A percentile compares a stretch with the other conserved stretches of the same genome.
Evolutionary conservation across 176 grass and related monocot species (phyloP).

Genomic region (Miscanthus lutarioriparius): DNA sequence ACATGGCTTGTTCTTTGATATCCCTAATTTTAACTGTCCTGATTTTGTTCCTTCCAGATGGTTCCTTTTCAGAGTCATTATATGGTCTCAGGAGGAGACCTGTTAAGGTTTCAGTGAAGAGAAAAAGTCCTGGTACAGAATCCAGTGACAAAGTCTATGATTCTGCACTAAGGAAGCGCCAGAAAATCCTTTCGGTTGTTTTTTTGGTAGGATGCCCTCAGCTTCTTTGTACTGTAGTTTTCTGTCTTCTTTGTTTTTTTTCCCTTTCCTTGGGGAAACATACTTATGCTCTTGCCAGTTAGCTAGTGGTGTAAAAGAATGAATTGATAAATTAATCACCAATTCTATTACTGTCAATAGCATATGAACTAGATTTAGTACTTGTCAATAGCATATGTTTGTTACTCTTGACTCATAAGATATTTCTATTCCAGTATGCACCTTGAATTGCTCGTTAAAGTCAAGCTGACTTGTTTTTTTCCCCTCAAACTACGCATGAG

Average conservation of each 20-base stretch:
- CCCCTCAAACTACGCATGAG: background rate
- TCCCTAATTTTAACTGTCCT: background rate
- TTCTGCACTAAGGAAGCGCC: conserved; percentile 78
- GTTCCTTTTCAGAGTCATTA: conserved; percentile 94
- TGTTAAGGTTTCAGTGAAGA: conserved; percentile 59
- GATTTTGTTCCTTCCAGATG: conserved; percentile 67
- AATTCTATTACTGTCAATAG: background rate
- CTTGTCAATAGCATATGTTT: background rate
- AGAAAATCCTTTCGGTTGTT: conserved; percentile 86
- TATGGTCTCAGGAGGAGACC: conserved; percentile 89
- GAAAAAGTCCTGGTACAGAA: conserved; percentile 46
- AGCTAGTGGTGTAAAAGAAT: background rate
- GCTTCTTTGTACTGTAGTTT: conserved; percentile 17
- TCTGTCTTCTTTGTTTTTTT: conserved; percentile 9
- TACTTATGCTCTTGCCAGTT: conserved; percentile 1
- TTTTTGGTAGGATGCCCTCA: conserved; percentile 70
- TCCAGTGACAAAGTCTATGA: conserved; percentile 52
- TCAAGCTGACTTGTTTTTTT: background rate
- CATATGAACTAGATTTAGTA: conserved; percentile 13
- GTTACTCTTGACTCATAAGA: background rate
- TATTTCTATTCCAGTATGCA: conserved; percentile 21
- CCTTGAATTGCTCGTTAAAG: background rate
- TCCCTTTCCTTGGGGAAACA: background rate
- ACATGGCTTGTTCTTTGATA: background rate
- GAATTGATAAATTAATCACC: background rate